Evolutionary conservation across 2,329 filamentous ascomycete genomes (phyloP), one percentile per base, ranked within the genome.

Genomic region (Teratosphaeria nubilosa): DNA sequence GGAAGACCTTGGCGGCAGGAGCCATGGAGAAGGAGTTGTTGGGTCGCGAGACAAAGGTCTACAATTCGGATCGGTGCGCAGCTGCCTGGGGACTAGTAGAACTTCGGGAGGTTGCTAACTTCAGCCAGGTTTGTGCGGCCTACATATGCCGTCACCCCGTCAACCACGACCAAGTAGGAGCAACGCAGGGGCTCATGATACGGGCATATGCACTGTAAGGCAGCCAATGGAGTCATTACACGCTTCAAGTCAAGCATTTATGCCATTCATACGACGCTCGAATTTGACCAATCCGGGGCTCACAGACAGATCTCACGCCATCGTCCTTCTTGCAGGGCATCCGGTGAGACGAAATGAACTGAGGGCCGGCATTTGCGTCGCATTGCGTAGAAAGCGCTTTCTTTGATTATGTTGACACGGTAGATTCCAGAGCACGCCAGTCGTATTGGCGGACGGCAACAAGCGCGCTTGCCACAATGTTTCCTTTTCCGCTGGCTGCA

Each of bases 1-100:
- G 94, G 65, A 82, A 92, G 71, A 83, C 92, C 75, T 82, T 87
- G 65, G 94, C 94, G 59, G 90, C 95, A 75, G 85, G 90, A 82
- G 86, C 85, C 65, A 83, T 94, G 65, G 94, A 97, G 83, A 90
- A 91, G 82, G 87, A 91, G 76, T 78, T 99, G 64, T 72, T 97
- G 67, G 94, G 94, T 58, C 85, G 86, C 64, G 88, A 92, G 75
- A 84, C 83, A 56, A 89, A 87, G 78, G 82, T 95, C 54, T 99
- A 96, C 79, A 83, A 97, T 78, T 86, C 83, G 65, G 91, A 96
- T 72, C 82, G 90, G 90, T 96, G 79, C 64, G 87, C 74, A 11
- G 20, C 7, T 56, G 16, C 14, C 6, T 14, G 56, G 6, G n/a
- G 6, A 30, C 6, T 9, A 20, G 37, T 41, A 22, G 11, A 16